Base-by-base conservation (phyloP, 345 rosid genomes). In the Gossypium australe region DNA sequence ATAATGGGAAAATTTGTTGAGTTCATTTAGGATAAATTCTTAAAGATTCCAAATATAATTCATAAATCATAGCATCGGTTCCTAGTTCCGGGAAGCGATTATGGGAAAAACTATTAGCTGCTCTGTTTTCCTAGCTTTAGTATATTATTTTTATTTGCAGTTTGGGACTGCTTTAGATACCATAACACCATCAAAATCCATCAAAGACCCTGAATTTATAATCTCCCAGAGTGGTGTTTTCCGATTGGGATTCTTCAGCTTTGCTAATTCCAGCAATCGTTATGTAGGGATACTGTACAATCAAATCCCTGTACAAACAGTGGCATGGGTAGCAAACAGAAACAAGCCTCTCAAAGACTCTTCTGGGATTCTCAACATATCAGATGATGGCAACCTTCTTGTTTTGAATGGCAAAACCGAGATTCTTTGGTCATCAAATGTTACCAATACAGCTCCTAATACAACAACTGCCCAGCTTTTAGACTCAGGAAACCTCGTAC, bases 221-320 rank as follows among this genome's bases (percentile, higher is more conserved):
- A 70, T 65, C 58, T 85, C 85, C 22, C 6, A 69, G 51, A 72
- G 10, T 17, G 78, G 82, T 1, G 7, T 70, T 48, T 86, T 83
- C 34, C n/a, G 79, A 73, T 71, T 89, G 47, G 94, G 94, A 44
- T 87, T 89, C 84, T 87, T 89, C 78, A 47, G 18, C 71, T 24
- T 67, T 6, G 18, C 18, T 14, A 24, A 67, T 24, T 47, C 41
- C 1, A 67, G 38, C 20, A 8, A 67, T 24, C 71, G 56, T 4
- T 67, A 67, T 22, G 71, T 67, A 13, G 71, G 71, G 61, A 57
- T 57, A 57, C 2, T 57, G 27, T 57, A 57, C 61, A 20, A 57
- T 57, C 61, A 20, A 10, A 57, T 57, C 14, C 61, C 61, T 1
- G 29, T 57, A 2, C 25, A 10, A 20, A 22, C 61, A 10, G 61